Percentiles rank a stretch among this genome's conserved stretches.
These are phyloP conservation scores for Tetrapisispora fleetii DNA, from an alignment of 805 yeast species.

Conservation along the genomic window DNA sequence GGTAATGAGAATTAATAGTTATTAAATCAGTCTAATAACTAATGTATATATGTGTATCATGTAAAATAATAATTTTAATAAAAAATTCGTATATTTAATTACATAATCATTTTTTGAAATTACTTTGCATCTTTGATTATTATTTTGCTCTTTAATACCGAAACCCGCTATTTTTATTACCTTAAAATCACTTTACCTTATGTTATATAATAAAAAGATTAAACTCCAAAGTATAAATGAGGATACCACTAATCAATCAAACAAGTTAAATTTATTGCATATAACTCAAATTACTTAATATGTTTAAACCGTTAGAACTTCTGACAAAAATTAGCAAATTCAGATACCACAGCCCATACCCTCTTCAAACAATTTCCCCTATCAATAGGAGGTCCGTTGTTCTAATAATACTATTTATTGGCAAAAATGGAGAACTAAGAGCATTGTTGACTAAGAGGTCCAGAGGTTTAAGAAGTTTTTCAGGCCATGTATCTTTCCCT, in stretches of 20 bases:
- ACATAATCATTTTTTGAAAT: not conserved
- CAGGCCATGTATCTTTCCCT: conserved; percentile 88
- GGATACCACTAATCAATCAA: not conserved
- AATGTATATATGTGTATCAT: not conserved
- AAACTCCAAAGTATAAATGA: too few species aligned
- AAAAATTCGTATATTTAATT: too few species aligned
- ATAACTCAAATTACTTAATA: not conserved
- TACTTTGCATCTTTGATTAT: too few species aligned
- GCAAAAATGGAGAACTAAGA: conserved; percentile 62
- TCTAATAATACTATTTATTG: conserved; percentile 60
- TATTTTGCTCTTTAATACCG: too few species aligned
- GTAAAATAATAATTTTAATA: not conserved
- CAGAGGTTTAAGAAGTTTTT: conserved; percentile 55
- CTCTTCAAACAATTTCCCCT: conserved; percentile 59
- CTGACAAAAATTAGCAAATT: not conserved
- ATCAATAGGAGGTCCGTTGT: conserved; percentile 67
- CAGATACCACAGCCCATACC: conserved; percentile 6
- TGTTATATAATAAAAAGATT: too few species aligned
- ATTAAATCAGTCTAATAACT: not conserved
- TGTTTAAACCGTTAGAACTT: not conserved
- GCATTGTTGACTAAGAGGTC: conserved; percentile 76
- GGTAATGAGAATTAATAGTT: not conserved
- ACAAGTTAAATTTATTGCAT: not conserved
- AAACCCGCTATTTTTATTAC: too few species aligned
- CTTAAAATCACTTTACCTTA: too few species aligned